Evolutionary conservation across 75 land plant genomes (phyloP), one percentile per base, ranked within the genome.

Genomic region (Sequoia sempervirens): DNA sequence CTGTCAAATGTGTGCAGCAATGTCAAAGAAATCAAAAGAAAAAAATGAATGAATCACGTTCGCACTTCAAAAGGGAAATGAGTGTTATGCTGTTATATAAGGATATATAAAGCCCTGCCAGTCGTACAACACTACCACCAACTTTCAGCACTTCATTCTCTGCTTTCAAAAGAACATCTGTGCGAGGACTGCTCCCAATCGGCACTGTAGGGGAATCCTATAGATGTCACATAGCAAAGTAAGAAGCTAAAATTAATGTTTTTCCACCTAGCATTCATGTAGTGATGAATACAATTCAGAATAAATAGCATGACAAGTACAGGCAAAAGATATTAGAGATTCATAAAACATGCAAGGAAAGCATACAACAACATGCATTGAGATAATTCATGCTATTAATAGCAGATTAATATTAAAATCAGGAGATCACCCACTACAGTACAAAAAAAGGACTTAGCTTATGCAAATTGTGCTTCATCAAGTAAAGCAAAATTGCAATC

Each of bases 21-120:
- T 80, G 89, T 86, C 80, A 90, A 89, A 50, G 74, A 61, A 88
- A 84, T 28, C 72, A 14, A 50, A 47, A 53, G 41, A 2, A 4
- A 43, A 70, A 0, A 70, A 70, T 32, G 11, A 23, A 81, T 10
- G 17, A 81, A 34, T 30, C 32, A 9, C 20, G 20, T 30, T 64
- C 1, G 2, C 40, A 45, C 84, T 75, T 83, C 26, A 79, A 30
- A 45, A n/a, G 26, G 85, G 28, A 13, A 41, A 26, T 43, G 13
- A 75, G 17, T 12, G 14, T 78, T 78, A 43, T 78, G 12, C 41
- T 78, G 10, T n/a, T 82, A 36, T 78, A 70, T 18, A 85, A 97
- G 97, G 99, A 97, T 97, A 97, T 97, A 82, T 97, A 97, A 83
- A 97, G 95, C 83, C 98, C 99, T 73, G 99, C 96, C 83, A 97